A percentile compares a stretch with the other conserved stretches of the same genome.
These are phyloP conservation scores for Pulveroboletus frians DNA, from an alignment of 768 basidiomycete genomes.

Conservation along the genomic window DNA sequence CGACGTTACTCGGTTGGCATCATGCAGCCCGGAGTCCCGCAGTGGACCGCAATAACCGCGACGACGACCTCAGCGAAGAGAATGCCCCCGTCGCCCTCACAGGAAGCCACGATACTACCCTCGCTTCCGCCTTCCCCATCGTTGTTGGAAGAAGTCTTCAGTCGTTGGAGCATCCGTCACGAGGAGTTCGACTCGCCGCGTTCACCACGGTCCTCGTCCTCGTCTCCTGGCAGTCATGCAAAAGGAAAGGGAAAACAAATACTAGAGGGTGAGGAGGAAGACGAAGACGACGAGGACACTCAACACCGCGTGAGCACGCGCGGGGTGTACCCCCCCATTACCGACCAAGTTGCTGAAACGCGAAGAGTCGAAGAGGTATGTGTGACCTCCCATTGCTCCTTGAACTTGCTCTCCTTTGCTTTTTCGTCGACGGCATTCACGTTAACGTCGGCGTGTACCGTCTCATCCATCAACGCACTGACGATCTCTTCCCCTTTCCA, in stretches of 20 bases:
- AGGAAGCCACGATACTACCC: conserved; percentile 16
- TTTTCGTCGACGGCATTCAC: background rate
- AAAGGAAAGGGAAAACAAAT: conserved; percentile 34
- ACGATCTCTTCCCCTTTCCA: background rate
- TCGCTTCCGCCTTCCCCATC: conserved; percentile 37
- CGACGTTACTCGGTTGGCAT: background rate
- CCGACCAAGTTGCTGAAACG: conserved; percentile 63
- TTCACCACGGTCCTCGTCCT: conserved; percentile 18
- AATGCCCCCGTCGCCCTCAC: conserved; percentile 17
- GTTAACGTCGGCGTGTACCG: background rate
- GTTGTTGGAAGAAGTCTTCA: conserved; percentile 43
- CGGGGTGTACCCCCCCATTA: conserved; percentile 57
- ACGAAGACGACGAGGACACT: conserved; percentile 23
- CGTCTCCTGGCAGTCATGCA: conserved; percentile 1
- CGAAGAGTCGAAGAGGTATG: conserved; percentile 68
- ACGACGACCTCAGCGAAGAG: conserved; percentile 14
- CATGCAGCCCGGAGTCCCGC: background rate
- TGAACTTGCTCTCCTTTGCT: background rate
- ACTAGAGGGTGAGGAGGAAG: conserved; percentile 7
- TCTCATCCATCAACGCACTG: background rate
- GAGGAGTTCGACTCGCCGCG: conserved; percentile 17
- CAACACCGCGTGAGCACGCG: conserved; percentile 17
- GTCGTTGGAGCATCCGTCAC: conserved; percentile 31
- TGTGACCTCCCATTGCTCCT: background rate
- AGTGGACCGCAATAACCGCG: background rate